Base-by-base conservation (phyloP, 768 basidiomycete genomes). In the Kwoniella botswanensis region DNA sequence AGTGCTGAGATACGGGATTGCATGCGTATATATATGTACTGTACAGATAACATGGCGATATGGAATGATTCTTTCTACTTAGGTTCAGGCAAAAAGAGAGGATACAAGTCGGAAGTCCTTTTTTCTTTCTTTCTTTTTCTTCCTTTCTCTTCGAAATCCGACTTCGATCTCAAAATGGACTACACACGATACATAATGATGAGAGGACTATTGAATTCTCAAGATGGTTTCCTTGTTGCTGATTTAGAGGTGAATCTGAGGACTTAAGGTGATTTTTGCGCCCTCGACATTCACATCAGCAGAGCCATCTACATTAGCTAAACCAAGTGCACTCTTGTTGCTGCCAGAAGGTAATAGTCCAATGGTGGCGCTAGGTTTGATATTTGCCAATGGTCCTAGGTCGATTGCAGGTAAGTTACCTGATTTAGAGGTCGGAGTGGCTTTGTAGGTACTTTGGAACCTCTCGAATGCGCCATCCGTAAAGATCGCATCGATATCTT, bases 251-350 rank as follows among this genome's bases (percentile, higher is more conserved):
- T 60, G 15, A 35, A 60, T 43, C 11, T 42, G 21, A 43, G 59
- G 59, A 43, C 59, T 42, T 13, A 60, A 42, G 0, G 59, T 60
- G 18, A 60, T 15, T 7, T 60, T 60, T 5, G 59, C 59, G 4
- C 59, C 59, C 10, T 42, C 35, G 15, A 60, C 18, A 43, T 60
- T 22, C 12, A 60, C 35, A 43, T 60, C 59, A 4, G 59, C 59
- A 22, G 29, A 35, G 17, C 44, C 41, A n/a, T 43, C 59, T 35
- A 43, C 59, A n/a, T 42, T 60, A 4, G 42, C 15, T 26, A 60
- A 18, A 42, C 59, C 59, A 10, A 60, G 10, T 35, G 41, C 35
- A 17, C 59, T 42, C 12, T 21, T 60, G 17, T 35, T 26, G 5
- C 29, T 60, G 1, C 59, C 59, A 5, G 59, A n/a, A 4, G 59